Base-by-base conservation (phyloP, 768 basidiomycete species). In the Termitomyces heimii region DNA sequence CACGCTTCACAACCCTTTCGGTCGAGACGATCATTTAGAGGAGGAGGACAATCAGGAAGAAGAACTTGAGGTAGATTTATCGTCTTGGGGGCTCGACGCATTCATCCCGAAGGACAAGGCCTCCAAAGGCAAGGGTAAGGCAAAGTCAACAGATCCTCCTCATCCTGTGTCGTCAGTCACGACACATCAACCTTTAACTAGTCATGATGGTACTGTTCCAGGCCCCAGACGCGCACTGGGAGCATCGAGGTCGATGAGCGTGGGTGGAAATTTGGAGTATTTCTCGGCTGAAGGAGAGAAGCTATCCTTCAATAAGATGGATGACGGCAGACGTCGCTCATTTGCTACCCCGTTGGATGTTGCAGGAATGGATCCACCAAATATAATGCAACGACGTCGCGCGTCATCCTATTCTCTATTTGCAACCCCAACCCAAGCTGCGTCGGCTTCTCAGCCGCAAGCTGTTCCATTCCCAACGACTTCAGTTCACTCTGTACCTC, bases 1-100 rank as follows among this genome's bases (percentile, higher is more conserved):
- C 63, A 78, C 80, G 35, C 75, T 92, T 49, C 81, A 79, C 26
- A 92, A 92, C 64, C 90, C 90, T 3, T 92, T 92, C 62, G 82
- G 80, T 39, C 74, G 73, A n/a, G 87, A 84, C 58, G 82, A 82
- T 31, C 75, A 77, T 2, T 78, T 79, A 13, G 81, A 81, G 18
- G 80, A 80, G 7, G 77, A 81, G 5, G 78, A 77, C 44, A 71
- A 39, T 24, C 52, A 71, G 18, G 81, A 77, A 43, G 78, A 80
- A 32, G 81, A 79, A 26, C 55, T 87, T 32, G 92, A 92, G 65
- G 87, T 92, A 28, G 90, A 92, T 70, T 75, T 93, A 56, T 77
- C 86, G 3, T 92, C 89, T 18, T 94, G 89, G 91, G 92, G 92
- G 3, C 76, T 94, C 26, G 87, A 91, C 57, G 80, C 83, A 6